Percentiles rank a stretch among this genome's conserved stretches.
phyloP scores from a whole-genome alignment of 352 stramenopile species.

The Globisporangium cederbergense region DNA sequence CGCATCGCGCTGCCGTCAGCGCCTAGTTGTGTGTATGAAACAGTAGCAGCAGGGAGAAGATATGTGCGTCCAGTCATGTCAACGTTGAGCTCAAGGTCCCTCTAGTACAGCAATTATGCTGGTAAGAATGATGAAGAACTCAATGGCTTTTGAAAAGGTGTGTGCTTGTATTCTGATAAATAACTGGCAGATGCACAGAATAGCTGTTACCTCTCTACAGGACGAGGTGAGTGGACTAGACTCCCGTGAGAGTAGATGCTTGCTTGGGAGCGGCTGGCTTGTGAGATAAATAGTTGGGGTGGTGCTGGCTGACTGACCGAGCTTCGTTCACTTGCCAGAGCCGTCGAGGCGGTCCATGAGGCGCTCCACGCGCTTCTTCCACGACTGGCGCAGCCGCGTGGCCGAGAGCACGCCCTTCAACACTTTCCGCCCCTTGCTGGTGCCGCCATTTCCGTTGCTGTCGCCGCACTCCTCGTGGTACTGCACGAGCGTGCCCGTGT shows the following conservation, averaged over 20 bases:
- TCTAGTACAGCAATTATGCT: neutral
- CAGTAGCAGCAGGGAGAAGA: neutral
- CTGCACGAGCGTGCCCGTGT: constrained; percentile 63
- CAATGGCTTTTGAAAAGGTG: neutral
- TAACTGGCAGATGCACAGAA: neutral
- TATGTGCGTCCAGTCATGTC: neutral
- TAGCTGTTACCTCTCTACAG: neutral
- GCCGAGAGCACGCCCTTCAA: constrained; percentile 45
- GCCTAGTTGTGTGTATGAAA: neutral
- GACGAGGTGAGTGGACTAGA: neutral
- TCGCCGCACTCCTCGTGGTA: constrained; percentile 53
- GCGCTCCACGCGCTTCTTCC: constrained; percentile 50
- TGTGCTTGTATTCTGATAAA: constrained; percentile 4
- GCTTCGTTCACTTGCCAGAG: constrained; percentile 15
- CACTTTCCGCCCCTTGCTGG: constrained; percentile 25
- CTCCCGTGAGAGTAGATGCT: neutral
- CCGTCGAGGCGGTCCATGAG: constrained; percentile 57
- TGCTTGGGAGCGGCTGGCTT: neutral
- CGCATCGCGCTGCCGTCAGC: constrained; percentile 20
- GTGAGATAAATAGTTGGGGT: constrained; percentile 10
- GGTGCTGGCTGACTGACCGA: neutral
- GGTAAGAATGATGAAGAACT: neutral
- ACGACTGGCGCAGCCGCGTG: constrained; percentile 33
- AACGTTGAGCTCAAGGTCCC: too few species aligned
- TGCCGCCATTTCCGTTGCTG: constrained; percentile 11